phyloP scores from a whole-genome alignment of 352 stramenopile genomes.

The Pilasporangium apinafurcum region DNA sequence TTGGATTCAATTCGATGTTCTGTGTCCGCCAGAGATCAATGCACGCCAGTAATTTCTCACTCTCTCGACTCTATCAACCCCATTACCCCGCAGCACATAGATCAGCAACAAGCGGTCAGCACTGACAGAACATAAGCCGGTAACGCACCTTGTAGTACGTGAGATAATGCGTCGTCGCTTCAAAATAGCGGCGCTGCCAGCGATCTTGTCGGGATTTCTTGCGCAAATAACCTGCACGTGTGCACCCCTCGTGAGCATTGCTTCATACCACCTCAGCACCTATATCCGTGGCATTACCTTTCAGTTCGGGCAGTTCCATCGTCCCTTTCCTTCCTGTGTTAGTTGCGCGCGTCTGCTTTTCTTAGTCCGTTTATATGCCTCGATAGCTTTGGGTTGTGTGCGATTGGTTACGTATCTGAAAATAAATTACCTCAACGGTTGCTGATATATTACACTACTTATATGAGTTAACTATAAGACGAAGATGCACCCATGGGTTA shows the following conservation, averaged over 20 bases:
- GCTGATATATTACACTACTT: too few species aligned
- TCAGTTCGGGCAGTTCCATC: slow-evolving; percentile 79
- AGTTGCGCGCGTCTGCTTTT: background rate
- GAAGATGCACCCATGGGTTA: too few species aligned
- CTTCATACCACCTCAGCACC: background rate
- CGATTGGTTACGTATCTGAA: background rate
- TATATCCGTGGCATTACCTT: slow-evolving; percentile 27
- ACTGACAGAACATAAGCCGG: background rate
- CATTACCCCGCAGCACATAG: background rate
- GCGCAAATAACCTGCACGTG: slow-evolving; percentile 78
- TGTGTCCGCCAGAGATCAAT: slow-evolving; percentile 86
- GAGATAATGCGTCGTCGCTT: slow-evolving; percentile 96
- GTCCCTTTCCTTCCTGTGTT: background rate
- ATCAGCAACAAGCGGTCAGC: background rate
- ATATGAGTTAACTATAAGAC: too few species aligned
- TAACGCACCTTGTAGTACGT: slow-evolving; percentile 96
- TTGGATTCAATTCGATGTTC: slow-evolving; percentile 59
- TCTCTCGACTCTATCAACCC: slow-evolving; percentile 57
- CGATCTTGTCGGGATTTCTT: slow-evolving; percentile 91
- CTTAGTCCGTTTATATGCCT: background rate
- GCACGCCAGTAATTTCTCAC: slow-evolving; percentile 82
- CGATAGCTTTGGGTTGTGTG: too few species aligned
- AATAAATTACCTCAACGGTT: slow-evolving; percentile 2
- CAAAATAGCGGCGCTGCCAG: slow-evolving; percentile 97
- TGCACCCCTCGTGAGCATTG: background rate